Evolutionary conservation across 2,329 filamentous ascomycete species (phyloP).

Genomic region (Sclerotinia sclerotiorum): DNA sequence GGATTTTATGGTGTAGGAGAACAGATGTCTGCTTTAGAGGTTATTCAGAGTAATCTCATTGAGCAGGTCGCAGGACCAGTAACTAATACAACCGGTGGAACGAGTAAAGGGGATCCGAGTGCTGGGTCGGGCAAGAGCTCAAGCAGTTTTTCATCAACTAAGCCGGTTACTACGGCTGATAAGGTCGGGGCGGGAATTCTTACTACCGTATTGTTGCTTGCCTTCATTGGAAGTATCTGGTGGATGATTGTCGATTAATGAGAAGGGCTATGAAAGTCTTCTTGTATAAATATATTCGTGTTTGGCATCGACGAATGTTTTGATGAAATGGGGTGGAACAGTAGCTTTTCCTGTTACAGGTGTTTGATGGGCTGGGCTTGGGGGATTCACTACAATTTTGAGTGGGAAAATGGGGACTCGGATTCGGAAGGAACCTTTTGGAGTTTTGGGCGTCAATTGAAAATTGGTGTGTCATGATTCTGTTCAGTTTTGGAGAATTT

Average conservation of each 20-base stretch:
- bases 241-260: conserved; percentile 47
- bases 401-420: neutral
- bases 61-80: conserved; percentile 45
- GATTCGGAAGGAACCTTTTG: neutral
- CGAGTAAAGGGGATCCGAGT: conserved; percentile 46
- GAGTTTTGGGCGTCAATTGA: conserved; percentile 8
- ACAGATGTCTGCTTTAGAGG: conserved; percentile 67
- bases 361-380: neutral
- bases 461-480: neutral
- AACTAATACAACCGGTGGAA: conserved; percentile 57
- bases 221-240: conserved; percentile 55
- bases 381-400: neutral
- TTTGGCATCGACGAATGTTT: neutral
- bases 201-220: conserved; percentile 55
- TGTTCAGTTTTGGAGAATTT: neutral
- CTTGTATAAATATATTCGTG: conserved; percentile 15
- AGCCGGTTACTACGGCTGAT: conserved; percentile 52
- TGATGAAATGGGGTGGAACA: neutral
- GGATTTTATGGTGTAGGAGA: conserved; percentile 53
- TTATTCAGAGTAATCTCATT: conserved; percentile 58
- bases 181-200: conserved; percentile 67
- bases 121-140: conserved; percentile 30
- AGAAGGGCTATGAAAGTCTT: neutral
- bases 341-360: neutral
- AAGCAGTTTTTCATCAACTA: neutral